A percentile compares a stretch with the other conserved stretches of the same genome.
Evolutionary conservation across 2,329 filamentous ascomycete species (phyloP).

Genomic region (Beauveria bassiana): DNA sequence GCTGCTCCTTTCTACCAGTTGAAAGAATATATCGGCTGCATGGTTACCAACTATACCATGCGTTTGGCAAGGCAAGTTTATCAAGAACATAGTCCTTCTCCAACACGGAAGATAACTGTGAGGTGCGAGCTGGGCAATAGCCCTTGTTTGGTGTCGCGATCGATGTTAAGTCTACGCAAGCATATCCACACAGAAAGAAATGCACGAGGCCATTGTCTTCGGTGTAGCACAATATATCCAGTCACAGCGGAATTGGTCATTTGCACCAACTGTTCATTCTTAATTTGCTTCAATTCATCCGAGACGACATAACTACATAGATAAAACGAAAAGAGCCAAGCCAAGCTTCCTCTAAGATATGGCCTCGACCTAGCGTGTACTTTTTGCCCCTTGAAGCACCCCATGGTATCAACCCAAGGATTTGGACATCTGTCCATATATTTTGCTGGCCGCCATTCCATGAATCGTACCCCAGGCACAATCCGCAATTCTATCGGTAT

Average conservation of each 20-base stretch:
- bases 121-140: too few species aligned
- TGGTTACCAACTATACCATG: too few species aligned
- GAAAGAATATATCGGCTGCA: too few species aligned
- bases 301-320: conserved; percentile 36
- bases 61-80: too few species aligned
- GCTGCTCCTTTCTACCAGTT: too few species aligned
- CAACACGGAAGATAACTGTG: too few species aligned
- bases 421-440: conserved; percentile 22
- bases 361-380: conserved; percentile 30
- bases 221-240: too few species aligned
- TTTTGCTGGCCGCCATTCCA: conserved; percentile 31
- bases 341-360: conserved; percentile 28
- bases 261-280: conserved; percentile 18
- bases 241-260: not conserved
- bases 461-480: conserved; percentile 35
- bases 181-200: not conserved
- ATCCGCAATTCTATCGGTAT: conserved; percentile 37
- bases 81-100: too few species aligned
- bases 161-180: not conserved
- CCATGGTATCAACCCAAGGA: conserved; percentile 19
- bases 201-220: too few species aligned
- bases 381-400: conserved; percentile 20
- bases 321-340: conserved; percentile 27
- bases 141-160: too few species aligned
- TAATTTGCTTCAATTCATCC: conserved; percentile 32